These are phyloP conservation scores for Tephrocybe sp. DNA, from an alignment of 768 basidiomycete species.

Conservation along the genomic window DNA sequence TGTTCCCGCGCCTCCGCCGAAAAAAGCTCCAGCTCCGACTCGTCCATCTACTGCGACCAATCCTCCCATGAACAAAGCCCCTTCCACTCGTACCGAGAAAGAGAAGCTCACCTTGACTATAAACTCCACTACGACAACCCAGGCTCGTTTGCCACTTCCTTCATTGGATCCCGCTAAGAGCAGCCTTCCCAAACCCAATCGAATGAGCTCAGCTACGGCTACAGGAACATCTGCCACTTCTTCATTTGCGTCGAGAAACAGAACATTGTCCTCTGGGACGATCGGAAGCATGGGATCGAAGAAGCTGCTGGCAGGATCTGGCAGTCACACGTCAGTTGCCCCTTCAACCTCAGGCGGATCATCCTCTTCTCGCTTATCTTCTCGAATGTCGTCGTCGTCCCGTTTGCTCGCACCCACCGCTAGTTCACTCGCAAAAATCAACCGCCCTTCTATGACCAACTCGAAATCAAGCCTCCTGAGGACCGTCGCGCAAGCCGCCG, in stretches of 20 bases:
- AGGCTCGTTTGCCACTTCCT: constrained; percentile 21
- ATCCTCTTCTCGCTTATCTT: constrained; percentile 21
- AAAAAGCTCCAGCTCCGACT: constrained; percentile 13
- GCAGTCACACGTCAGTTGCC: neutral
- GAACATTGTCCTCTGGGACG: constrained; percentile 18
- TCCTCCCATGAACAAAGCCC: constrained; percentile 11
- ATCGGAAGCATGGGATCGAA: constrained; percentile 35
- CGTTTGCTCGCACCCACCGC: constrained; percentile 73
- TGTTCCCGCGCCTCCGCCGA: constrained; percentile 13
- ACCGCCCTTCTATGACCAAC: constrained; percentile 14
- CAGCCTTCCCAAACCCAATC: constrained; percentile 7
- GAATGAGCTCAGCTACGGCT: constrained; percentile 9
- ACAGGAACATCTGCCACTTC: constrained; percentile 31
- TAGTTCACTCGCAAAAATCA: constrained; percentile 67
- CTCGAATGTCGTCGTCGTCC: constrained; percentile 23
- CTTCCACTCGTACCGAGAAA: constrained; percentile 18
- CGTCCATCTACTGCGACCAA: constrained; percentile 21
- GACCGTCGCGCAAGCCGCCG: constrained; percentile 3
- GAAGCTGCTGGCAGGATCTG: constrained; percentile 18
- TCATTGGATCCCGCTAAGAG: constrained; percentile 11
- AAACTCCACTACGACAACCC: constrained; percentile 16
- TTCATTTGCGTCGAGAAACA: constrained; percentile 24
- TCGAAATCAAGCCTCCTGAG: constrained; percentile 11
- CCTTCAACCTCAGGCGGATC: constrained; percentile 12
- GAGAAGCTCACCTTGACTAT: constrained; percentile 13